Evolutionary conservation across 768 basidiomycete genomes (phyloP).

Genomic region (Holtermannia corniformis): DNA sequence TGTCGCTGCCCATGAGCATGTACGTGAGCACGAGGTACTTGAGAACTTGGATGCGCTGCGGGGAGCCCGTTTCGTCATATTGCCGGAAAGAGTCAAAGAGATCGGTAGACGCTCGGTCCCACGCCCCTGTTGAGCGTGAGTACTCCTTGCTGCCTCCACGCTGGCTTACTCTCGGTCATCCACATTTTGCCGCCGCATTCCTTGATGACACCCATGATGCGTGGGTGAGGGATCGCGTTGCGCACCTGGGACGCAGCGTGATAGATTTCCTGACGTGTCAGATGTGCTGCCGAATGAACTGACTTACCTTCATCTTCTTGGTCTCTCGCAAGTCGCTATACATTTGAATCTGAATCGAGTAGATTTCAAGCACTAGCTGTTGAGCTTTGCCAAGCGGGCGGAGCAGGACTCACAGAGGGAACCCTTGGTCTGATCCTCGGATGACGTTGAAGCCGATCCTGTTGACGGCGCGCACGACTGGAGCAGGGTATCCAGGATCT

Average conservation of each 20-base stretch:
- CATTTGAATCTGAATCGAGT: slow-evolving; percentile 99
- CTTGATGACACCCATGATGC: slow-evolving; percentile 97
- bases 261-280: slow-evolving; percentile 76
- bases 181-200: slow-evolving; percentile 99
- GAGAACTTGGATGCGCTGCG: slow-evolving; percentile 92
- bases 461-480: slow-evolving; percentile 29
- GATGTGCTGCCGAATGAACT: background rate
- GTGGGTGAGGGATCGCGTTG: slow-evolving; percentile 93
- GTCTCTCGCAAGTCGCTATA: slow-evolving; percentile 92
- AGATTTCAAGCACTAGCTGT: slow-evolving; percentile 68
- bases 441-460: slow-evolving; percentile 28
- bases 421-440: slow-evolving; percentile 67
- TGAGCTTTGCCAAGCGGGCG: background rate
- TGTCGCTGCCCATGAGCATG: slow-evolving; percentile 96
- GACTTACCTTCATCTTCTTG: slow-evolving; percentile 79
- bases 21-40: slow-evolving; percentile 97
- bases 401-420: slow-evolving; percentile 51
- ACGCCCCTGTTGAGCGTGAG: slow-evolving; percentile 59
- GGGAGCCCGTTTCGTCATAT: slow-evolving; percentile 95
- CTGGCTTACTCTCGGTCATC: slow-evolving; percentile 87
- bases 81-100: slow-evolving; percentile 98
- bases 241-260: slow-evolving; percentile 86
- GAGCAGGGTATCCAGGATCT: slow-evolving; percentile 39
- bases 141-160: background rate
- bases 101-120: slow-evolving; percentile 93